Base-by-base conservation (phyloP, 352 stramenopile species). In the Phytophthora fragariaefolia region DNA sequence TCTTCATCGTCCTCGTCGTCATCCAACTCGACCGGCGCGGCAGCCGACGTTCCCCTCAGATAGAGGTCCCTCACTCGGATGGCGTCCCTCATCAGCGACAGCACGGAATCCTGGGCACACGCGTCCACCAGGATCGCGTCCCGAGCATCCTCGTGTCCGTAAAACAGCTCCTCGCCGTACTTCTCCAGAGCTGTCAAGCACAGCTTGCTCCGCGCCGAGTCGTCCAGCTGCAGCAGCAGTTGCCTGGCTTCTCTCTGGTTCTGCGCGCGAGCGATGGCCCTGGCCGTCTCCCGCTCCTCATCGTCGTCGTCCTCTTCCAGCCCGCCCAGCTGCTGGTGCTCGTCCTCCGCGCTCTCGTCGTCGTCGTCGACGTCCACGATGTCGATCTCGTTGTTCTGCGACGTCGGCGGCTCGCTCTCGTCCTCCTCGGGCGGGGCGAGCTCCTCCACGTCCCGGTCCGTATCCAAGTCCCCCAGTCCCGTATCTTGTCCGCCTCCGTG, bases 151-250 rank as follows among this genome's bases (percentile, higher is more conserved):
- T 92, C 83, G 47, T 89, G 83, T 17, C 79, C 79, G 8, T 79
- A 79, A 51, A 92, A 89, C 20, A 90, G 53, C 63, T 89, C 81
- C 49, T 87, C 80, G 3, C 83, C 80, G 50, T 90, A 90, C 34
- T 91, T 91, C 54, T 89, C 75, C 50, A 91, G 52, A 20, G 83
- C 83, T 4, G 69, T 83, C 1, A 91, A 58, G 43, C 79, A 84
- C 51, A 91, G 61, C 40, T 81, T 87, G 52, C 75, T 90, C 1
- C 83, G 71, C 15, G 77, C 62, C 46, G 80, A 81, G 58, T 84
- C 69, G 62, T 89, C 77, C 50, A 91, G 49, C 40, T 90, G 77
- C 24, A 61, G 49, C 45, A 91, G 43, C 28, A 91, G 40, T 9
- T 79, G 50, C 22, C 77, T 69, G 10, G 80, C 83, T 58, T 91